Percentiles rank a stretch among this genome's conserved stretches.
Evolutionary conservation across 169 alveolate species (phyloP).

Genomic region (Plasmodium gallinaceum): DNA sequence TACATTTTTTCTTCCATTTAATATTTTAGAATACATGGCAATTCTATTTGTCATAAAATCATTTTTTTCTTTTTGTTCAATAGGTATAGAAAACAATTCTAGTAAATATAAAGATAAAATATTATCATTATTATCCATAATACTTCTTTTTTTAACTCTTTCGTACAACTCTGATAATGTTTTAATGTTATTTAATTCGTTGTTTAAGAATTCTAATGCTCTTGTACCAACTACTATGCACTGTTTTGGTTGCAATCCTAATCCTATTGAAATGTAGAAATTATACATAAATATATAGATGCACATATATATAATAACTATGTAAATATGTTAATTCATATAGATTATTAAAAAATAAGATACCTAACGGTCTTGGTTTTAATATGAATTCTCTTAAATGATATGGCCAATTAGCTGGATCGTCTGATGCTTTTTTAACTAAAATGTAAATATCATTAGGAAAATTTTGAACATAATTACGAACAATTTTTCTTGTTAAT

Average conservation of each 20-base stretch:
- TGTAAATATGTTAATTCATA: neutral
- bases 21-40: constrained; percentile 87
- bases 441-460: constrained; percentile 92
- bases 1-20: constrained; percentile 82
- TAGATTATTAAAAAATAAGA: neutral
- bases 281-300: neutral
- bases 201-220: constrained; percentile 87
- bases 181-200: constrained; percentile 87
- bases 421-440: constrained; percentile 92
- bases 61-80: constrained; percentile 88
- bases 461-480: constrained; percentile 88
- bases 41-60: constrained; percentile 85
- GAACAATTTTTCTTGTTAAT: constrained; percentile 89
- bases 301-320: neutral
- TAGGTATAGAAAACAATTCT: constrained; percentile 88
- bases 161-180: constrained; percentile 88
- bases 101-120: constrained; percentile 87
- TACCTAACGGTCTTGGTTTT: constrained; percentile 84
- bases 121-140: constrained; percentile 84
- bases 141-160: constrained; percentile 85
- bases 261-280: constrained; percentile 77
- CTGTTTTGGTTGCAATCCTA: constrained; percentile 90
- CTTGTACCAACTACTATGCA: constrained; percentile 92
- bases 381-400: constrained; percentile 87
- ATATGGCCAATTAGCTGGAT: constrained; percentile 94